Conservation (phyloP, 805 yeast genomes). For the Candida schatavii region DNA sequence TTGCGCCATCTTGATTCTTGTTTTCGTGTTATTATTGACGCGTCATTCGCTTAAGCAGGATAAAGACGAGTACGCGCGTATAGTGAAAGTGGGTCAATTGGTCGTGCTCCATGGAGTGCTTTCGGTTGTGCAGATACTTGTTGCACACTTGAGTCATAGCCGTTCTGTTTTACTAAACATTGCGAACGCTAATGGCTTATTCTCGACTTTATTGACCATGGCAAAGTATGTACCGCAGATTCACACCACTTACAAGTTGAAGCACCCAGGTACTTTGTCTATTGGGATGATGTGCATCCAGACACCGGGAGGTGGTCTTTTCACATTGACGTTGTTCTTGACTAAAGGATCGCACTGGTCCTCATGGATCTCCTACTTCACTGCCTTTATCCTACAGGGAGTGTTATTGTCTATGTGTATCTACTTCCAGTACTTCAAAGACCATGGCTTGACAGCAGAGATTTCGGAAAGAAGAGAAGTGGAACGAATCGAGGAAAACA, state of each 20-base stretch:
- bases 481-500: conserved; percentile 28
- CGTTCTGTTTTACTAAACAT: conserved; percentile 25
- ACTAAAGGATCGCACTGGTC: conserved; percentile 84
- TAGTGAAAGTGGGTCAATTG: conserved; percentile 38
- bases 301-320: conserved; percentile 84
- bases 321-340: conserved; percentile 68
- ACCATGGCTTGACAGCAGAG: conserved; percentile 21
- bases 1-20: conserved; percentile 56
- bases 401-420: conserved; percentile 60
- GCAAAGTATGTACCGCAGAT: conserved; percentile 81
- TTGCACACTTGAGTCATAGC: conserved; percentile 26
- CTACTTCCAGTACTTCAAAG: conserved; percentile 37
- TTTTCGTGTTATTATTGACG: conserved; percentile 51
- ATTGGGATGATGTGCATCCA: conserved; percentile 80
- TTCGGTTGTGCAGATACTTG: conserved; percentile 31
- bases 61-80: conserved; percentile 39
- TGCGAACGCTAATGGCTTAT: conserved; percentile 62
- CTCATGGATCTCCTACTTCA: conserved; percentile 76
- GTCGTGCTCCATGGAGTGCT: conserved; percentile 37
- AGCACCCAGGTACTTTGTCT: conserved; percentile 79
- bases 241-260: conserved; percentile 60
- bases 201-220: conserved; percentile 61
- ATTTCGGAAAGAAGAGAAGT: conserved; percentile 26
- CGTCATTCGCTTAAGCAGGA: conserved; percentile 45
- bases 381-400: conserved; percentile 70